These are phyloP conservation scores for Cladosporium cucumerinum DNA, from an alignment of 2,329 filamentous ascomycete species.

Conservation along the genomic window DNA sequence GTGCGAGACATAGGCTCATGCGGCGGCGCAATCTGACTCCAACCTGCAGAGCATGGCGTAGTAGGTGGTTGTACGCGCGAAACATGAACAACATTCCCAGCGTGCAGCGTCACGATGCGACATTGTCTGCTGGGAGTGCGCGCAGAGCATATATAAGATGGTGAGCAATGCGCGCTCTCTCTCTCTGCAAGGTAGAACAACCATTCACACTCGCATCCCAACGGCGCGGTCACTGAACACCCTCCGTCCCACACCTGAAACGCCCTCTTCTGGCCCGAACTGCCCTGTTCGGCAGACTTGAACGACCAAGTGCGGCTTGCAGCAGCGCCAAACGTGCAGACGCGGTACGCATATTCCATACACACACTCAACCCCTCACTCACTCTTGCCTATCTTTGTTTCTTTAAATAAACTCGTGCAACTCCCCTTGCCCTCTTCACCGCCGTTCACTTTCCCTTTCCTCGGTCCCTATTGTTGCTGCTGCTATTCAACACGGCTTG, in stretches of 20 bases:
- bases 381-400: neutral
- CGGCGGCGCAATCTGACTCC: slow-evolving; percentile 14
- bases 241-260: slow-evolving; percentile 8
- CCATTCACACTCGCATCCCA: neutral
- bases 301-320: slow-evolving; percentile 2
- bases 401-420: neutral
- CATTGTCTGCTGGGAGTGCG: neutral
- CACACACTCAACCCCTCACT: neutral
- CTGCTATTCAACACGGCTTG: neutral
- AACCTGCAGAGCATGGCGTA: slow-evolving; percentile 14
- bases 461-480: slow-evolving; percentile 12
- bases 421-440: neutral
- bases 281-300: neutral
- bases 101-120: slow-evolving; percentile 13
- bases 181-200: neutral
- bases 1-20: slow-evolving; percentile 16
- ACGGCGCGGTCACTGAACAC: slow-evolving; percentile 10
- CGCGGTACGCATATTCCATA: slow-evolving; percentile 11
- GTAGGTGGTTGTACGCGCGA: slow-evolving; percentile 13
- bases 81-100: slow-evolving; percentile 11
- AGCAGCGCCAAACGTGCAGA: slow-evolving; percentile 13
- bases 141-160: neutral
- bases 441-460: neutral
- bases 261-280: neutral
- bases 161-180: neutral